phyloP scores from a whole-genome alignment of 768 basidiomycete genomes.

The Sarcodon aspratus region DNA sequence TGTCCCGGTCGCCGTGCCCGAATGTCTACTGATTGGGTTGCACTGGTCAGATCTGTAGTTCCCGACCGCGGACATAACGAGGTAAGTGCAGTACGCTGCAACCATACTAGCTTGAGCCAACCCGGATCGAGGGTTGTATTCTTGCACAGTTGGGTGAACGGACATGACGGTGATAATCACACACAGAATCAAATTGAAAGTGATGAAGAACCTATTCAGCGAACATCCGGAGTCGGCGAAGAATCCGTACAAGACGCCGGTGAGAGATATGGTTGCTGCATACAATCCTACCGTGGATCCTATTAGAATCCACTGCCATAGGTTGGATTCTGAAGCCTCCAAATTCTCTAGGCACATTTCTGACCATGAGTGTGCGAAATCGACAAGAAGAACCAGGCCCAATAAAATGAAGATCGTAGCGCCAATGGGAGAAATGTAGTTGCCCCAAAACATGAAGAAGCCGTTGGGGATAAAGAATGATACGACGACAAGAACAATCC shows the following conservation, averaged over 20 bases:
- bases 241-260: constrained; percentile 82
- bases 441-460: constrained; percentile 98
- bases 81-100: constrained; percentile 94
- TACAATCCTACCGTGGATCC: constrained; percentile 90
- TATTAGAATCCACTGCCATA: constrained; percentile 96
- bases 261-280: constrained; percentile 71
- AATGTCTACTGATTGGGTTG: constrained; percentile 72
- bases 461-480: constrained; percentile 95
- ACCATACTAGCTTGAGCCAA: constrained; percentile 95
- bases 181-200: constrained; percentile 79
- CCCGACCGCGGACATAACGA: constrained; percentile 85
- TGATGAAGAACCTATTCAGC: constrained; percentile 95
- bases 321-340: constrained; percentile 77
- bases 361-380: constrained; percentile 98
- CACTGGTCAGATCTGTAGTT: constrained; percentile 83
- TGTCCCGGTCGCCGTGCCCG: constrained; percentile 43
- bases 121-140: constrained; percentile 87
- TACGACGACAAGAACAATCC: constrained; percentile 69
- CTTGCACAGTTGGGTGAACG: constrained; percentile 80
- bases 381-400: constrained; percentile 92
- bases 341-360: constrained; percentile 94
- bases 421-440: constrained; percentile 84
- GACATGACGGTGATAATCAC: constrained; percentile 73
- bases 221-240: constrained; percentile 83
- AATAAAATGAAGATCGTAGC: constrained; percentile 94